Evolutionary conservation across 495 filamentous ascomycete genomes (phyloP), one percentile per base, ranked within the genome.

Genomic region (Collariella sp.): DNA sequence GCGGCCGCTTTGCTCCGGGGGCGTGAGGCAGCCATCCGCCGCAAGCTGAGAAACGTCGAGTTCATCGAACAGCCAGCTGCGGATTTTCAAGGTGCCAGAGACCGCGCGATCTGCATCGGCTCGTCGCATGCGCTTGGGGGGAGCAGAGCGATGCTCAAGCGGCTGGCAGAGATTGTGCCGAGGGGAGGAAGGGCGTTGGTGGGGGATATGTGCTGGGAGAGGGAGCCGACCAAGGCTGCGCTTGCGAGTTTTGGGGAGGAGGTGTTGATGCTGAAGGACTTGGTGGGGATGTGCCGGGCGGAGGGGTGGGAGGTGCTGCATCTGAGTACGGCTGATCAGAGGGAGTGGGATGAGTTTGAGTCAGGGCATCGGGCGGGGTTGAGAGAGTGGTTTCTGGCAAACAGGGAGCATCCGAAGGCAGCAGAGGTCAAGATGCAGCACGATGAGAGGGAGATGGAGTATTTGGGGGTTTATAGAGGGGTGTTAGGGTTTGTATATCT

Each of bases 291-390:
- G 46, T 49, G 46, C 12, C 46, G 46, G 12, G 33, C 36, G 46
- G 18, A 18, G 3, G 46, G 46, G 1, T 49, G 46, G 46, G 33
- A 49, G 15, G 46, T 49, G 46, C 20, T 49, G 34, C 33, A 39
- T 5, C 20, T 49, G 19, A 49, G 46, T 20, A 39, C 34, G 13
- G 34, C 33, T 2, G 46, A 49, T 20, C 46, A 49, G 33, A 10
- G 46, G 7, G 46, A 49, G 13, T 49, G 46, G 46, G 46, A 49
- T 26, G 46, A 49, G 0, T 49, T 49, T 12, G 34, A 49, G 46
- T 49, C 46, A 5, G 0, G 33, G 33, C 33, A 49, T n/a, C 46
- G 46, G 0, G 46, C 46, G 5, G 46, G 46, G 4, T 13, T 10
- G 5, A 19, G 46, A 13, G 46, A 36, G 46, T 49, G 46, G 46